These are phyloP conservation scores for Isabelozyma rhagii DNA, from an alignment of 805 yeast species.

Conservation along the genomic window DNA sequence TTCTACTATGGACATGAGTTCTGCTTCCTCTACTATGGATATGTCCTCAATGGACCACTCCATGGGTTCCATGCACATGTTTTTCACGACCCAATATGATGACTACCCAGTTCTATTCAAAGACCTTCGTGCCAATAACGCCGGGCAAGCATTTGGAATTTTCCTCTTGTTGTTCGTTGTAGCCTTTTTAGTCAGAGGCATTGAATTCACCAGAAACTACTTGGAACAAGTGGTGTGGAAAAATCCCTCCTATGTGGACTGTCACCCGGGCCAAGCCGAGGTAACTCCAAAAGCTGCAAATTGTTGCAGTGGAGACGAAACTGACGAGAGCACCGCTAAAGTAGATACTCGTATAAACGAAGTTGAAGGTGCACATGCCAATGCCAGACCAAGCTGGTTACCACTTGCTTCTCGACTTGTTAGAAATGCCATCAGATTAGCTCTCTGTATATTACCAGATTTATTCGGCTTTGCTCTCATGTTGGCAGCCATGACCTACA, in stretches of 20 bases:
- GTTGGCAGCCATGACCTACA: conserved; percentile 76
- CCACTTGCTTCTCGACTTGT: conserved; percentile 20
- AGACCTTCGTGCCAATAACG: conserved; percentile 47
- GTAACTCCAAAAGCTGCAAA: not conserved
- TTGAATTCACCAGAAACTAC: conserved; percentile 58
- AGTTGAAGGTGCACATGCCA: conserved; percentile 2
- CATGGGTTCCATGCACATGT: conserved; percentile 49
- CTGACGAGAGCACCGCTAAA: conserved; percentile 1
- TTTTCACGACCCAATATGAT: conserved; percentile 47
- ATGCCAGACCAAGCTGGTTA: conserved; percentile 5
- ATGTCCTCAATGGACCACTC: conserved; percentile 3
- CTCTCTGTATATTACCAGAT: conserved; percentile 58
- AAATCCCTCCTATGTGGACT: conserved; percentile 29
- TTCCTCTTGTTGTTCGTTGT: conserved; percentile 58
- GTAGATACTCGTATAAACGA: conserved; percentile 1
- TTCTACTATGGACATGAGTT: conserved; percentile 4
- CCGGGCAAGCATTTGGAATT: conserved; percentile 71
- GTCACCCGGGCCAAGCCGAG: conserved; percentile 3
- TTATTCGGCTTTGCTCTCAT: conserved; percentile 68
- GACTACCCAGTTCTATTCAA: conserved; percentile 64
- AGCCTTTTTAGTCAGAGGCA: conserved; percentile 57
- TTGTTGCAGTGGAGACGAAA: conserved; percentile 25
- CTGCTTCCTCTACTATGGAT: conserved; percentile 6
- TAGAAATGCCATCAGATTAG: conserved; percentile 55
- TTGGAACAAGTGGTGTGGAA: conserved; percentile 66